phyloP scores from a whole-genome alignment of 129 eudicot genomes.

The Flaveria robusta region DNA sequence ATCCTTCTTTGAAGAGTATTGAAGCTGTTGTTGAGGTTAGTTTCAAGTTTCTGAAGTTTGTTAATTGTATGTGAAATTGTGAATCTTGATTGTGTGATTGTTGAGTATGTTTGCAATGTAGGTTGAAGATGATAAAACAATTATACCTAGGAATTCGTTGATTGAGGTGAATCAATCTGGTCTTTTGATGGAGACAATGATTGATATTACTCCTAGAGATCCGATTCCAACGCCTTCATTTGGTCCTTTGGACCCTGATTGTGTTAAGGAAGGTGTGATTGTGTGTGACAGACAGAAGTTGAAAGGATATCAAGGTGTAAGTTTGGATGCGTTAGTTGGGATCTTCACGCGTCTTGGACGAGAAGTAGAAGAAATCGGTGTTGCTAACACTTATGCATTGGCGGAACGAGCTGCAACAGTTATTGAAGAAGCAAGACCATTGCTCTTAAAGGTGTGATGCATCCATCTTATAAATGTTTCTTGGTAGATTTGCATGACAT shows the following conservation, averaged over 20 bases:
- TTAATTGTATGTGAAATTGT: background rate
- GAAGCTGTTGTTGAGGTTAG: conserved; percentile 93
- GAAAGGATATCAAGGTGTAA: conserved; percentile 83
- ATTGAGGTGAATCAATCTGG: conserved; percentile 96
- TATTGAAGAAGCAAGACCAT: conserved; percentile 81
- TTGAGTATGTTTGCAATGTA: conserved; percentile 30
- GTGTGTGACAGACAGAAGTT: conserved; percentile 81
- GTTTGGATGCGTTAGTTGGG: conserved; percentile 91
- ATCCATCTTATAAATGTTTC: conserved; percentile 10
- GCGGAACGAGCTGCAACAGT: conserved; percentile 70
- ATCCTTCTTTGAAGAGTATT: conserved; percentile 71
- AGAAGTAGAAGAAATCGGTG: conserved; percentile 81
- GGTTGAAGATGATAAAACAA: conserved; percentile 89
- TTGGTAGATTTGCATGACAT: background rate
- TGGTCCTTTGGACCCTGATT: conserved; percentile 76
- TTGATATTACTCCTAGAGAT: conserved; percentile 86
- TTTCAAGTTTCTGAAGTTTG: background rate
- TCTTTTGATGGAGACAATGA: conserved; percentile 90
- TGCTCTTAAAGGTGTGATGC: conserved; percentile 73
- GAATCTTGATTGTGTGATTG: conserved; percentile 10
- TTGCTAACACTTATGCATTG: conserved; percentile 71
- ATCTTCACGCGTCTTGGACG: conserved; percentile 87
- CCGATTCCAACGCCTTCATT: conserved; percentile 79
- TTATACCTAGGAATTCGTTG: conserved; percentile 77
- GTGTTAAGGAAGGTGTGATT: conserved; percentile 79